These are phyloP conservation scores for Bryoglossum gracile DNA, from an alignment of 495 filamentous ascomycete genomes.

Conservation along the genomic window DNA sequence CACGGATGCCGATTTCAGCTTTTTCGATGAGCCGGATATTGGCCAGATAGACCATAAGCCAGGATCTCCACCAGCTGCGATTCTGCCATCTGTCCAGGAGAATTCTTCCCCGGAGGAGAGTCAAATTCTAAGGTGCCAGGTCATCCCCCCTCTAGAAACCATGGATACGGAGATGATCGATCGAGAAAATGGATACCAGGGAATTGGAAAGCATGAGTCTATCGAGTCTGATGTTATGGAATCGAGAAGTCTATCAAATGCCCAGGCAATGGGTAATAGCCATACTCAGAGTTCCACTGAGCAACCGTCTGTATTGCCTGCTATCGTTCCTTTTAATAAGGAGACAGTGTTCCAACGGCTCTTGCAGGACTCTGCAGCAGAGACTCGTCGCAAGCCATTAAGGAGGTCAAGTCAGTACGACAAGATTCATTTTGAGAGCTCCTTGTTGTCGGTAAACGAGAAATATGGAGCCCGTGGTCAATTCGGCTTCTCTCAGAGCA, in stretches of 20 bases:
- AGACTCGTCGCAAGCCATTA: not conserved
- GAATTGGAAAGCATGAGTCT: not conserved
- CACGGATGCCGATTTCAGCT: conserved; percentile 85
- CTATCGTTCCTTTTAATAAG: conserved; percentile 36
- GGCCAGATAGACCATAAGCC: not conserved
- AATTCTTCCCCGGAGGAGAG: not conserved
- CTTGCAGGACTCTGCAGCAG: not conserved
- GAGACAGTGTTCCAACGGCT: conserved; percentile 47
- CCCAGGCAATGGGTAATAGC: not conserved
- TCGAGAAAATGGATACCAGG: not conserved
- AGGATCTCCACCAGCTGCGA: not conserved
- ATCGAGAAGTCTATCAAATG: not conserved
- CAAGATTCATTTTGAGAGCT: conserved; percentile 42
- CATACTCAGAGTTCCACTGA: not conserved
- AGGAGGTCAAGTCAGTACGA: conserved; percentile 36
- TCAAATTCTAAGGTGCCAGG: not conserved
- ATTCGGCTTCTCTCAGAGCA: conserved; percentile 34
- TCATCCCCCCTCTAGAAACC: not conserved
- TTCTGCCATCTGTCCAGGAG: not conserved
- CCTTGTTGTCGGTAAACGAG: conserved; percentile 38
- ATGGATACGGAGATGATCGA: not conserved
- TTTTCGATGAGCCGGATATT: conserved; percentile 54
- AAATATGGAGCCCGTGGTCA: conserved; percentile 45
- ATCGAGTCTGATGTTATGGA: not conserved
- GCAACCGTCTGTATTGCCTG: not conserved